Evolutionary conservation across 768 basidiomycete genomes (phyloP).

Genomic region (Suillus alpinus): DNA sequence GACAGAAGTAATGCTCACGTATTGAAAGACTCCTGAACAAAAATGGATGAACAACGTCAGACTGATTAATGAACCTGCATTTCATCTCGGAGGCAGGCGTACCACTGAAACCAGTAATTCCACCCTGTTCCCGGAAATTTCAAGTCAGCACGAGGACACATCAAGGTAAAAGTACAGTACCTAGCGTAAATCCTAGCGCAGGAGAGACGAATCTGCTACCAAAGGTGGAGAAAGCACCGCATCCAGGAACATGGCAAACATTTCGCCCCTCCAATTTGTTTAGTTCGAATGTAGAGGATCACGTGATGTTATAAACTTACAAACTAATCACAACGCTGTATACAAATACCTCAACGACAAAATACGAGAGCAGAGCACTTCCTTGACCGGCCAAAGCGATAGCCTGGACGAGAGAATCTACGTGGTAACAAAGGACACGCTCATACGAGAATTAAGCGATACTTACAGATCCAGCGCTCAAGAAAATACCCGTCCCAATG

Average conservation of each 20-base stretch:
- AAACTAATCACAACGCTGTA: slow-evolving; percentile 61
- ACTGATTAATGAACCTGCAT: not conserved
- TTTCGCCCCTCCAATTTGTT: slow-evolving; percentile 49
- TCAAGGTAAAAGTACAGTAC: slow-evolving; percentile 19
- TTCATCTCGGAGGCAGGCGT: slow-evolving; percentile 4
- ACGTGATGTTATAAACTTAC: slow-evolving; percentile 23
- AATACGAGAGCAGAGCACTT: slow-evolving; percentile 60
- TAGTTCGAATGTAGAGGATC: not conserved
- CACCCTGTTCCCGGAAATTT: slow-evolving; percentile 34
- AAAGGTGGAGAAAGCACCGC: slow-evolving; percentile 59
- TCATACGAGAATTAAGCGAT: not conserved
- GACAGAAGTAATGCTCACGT: slow-evolving; percentile 24
- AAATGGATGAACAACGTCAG: not conserved
- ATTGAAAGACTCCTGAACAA: slow-evolving; percentile 35
- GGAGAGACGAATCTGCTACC: slow-evolving; percentile 59
- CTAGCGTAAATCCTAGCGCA: slow-evolving; percentile 57
- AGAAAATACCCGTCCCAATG: slow-evolving; percentile 59
- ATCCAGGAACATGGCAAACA: slow-evolving; percentile 61
- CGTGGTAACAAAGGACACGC: not conserved
- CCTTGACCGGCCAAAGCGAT: slow-evolving; percentile 58
- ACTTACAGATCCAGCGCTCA: slow-evolving; percentile 54
- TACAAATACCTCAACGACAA: slow-evolving; percentile 56
- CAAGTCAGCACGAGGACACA: not conserved
- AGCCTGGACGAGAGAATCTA: slow-evolving; percentile 29
- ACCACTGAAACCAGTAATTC: slow-evolving; percentile 59